Evolutionary conservation across 2,329 filamentous ascomycete genomes (phyloP).

Genomic region (Phoma sp.): DNA sequence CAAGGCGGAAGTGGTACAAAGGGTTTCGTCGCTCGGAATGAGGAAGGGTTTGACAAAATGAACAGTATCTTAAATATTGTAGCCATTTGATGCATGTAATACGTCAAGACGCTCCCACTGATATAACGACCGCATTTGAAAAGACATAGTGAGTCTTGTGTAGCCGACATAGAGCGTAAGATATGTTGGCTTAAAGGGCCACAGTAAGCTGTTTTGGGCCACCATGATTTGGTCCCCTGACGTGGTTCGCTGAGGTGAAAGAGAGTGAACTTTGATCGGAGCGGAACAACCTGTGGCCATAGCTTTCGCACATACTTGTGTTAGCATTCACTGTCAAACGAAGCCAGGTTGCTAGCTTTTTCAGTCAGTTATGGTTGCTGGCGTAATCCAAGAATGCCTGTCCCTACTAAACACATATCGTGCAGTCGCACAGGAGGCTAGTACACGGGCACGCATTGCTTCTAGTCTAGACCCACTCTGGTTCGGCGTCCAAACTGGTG

Average conservation of each 20-base stretch:
- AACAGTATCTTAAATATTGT: neutral
- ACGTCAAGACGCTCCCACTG: neutral
- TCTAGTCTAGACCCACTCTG: neutral
- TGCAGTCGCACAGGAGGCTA: neutral
- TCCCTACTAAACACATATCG: neutral
- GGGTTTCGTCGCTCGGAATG: constrained; percentile 10
- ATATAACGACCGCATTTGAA: neutral
- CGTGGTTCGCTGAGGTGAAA: neutral
- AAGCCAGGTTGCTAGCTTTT: neutral
- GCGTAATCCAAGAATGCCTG: neutral
- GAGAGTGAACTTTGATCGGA: neutral
- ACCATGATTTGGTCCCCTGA: neutral
- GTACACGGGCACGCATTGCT: neutral
- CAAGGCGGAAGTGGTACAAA: constrained; percentile 21
- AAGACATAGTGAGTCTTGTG: neutral
- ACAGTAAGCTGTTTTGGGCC: too few species aligned
- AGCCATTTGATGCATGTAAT: neutral
- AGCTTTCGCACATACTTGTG: neutral
- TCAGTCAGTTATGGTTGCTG: neutral
- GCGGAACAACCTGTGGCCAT: constrained; percentile 1
- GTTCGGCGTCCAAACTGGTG: neutral
- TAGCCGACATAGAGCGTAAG: too few species aligned
- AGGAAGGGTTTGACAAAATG: neutral
- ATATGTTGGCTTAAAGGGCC: too few species aligned
- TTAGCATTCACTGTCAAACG: neutral